phyloP scores from a whole-genome alignment of 2,329 filamentous ascomycete genomes.

The Pyricularia grisea region DNA sequence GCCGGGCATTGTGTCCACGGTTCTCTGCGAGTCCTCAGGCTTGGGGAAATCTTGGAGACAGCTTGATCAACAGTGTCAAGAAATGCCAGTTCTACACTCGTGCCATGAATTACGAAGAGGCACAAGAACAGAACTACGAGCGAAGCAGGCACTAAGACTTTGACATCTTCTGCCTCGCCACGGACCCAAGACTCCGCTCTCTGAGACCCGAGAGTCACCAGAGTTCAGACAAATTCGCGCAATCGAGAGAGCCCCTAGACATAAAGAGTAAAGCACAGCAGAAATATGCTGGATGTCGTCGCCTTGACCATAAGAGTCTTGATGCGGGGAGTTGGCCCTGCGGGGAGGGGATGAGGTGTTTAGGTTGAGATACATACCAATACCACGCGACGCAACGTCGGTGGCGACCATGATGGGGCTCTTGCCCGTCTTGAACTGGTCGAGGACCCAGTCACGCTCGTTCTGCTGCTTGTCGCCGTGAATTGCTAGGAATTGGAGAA shows the following conservation, averaged over 20 bases:
- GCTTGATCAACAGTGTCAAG: conserved; percentile 67
- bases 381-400: conserved; percentile 99
- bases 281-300: conserved; percentile 50
- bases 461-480: conserved; percentile 99
- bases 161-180: conserved; percentile 46
- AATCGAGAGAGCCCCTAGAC: conserved; percentile 79
- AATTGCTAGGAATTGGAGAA: conserved; percentile 54
- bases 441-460: conserved; percentile 98
- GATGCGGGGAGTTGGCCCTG: conserved; percentile 17
- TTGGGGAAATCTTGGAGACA: conserved; percentile 49
- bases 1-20: conserved; percentile 17
- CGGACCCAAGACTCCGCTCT: conserved; percentile 82
- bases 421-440: conserved; percentile 99
- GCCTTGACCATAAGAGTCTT: conserved; percentile 17
- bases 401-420: conserved; percentile 99
- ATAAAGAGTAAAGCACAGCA: conserved; percentile 82
- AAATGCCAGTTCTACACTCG: conserved; percentile 70
- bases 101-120: conserved; percentile 51
- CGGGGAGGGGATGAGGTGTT: conserved; percentile 21
- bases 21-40: conserved; percentile 46
- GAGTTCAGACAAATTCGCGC: conserved; percentile 88
- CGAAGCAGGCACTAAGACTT: conserved; percentile 49
- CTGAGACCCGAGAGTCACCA: conserved; percentile 70
- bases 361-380: conserved; percentile 75
- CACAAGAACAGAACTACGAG: conserved; percentile 70